Evolutionary conservation across 1,284 basidiomycete genomes (phyloP), one percentile per base, ranked within the genome.

Genomic region (Singerocomus inundabilis): DNA sequence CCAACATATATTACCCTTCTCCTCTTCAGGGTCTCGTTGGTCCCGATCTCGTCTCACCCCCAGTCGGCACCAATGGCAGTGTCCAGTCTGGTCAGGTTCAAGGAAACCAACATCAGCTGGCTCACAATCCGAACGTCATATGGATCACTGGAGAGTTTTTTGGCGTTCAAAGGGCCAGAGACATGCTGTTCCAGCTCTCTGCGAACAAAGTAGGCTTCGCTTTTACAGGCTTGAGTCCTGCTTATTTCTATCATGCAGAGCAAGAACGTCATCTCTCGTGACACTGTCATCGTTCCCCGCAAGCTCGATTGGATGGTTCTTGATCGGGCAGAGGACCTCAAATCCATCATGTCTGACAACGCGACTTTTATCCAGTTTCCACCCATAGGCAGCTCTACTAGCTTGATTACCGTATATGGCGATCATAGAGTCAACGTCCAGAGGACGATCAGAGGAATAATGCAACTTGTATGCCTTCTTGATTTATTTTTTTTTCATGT

Each of bases 81-180:
- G 45, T 48, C 3, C 60, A 62, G 13, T 28, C 55, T n/a, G 49
- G 48, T 6, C 63, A 63, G 35, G 42, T 30, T 12, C 61, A 55
- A 40, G 58, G 49, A 1, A 49, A 18, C 37, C 65, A 58, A 32
- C 57, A 61, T 15, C 57, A 57, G 25, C 66, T 63, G 13, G 61
- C 73, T 64, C 58, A 76, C 70, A 79, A 84, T 70, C 77, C 76
- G 64, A 93, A 93, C 69, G 75, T 87, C 34, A 88, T 98, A 51
- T 97, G 93, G 88, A 96, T 99, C 61, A 97, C 96, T 0, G 96
- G 96, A 47, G 95, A 98, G 71, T 98, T 95, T 68, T 97, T 98
- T 59, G 91, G 92, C 34, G 95, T 98, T 12, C 93, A 97, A 68
- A 76, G 96, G 44, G 96, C 96, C 4, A 79, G 91, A 57, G 96